These are phyloP conservation scores for Phytophthora nicotianae DNA, from an alignment of 352 stramenopile genomes.

Conservation along the genomic window DNA sequence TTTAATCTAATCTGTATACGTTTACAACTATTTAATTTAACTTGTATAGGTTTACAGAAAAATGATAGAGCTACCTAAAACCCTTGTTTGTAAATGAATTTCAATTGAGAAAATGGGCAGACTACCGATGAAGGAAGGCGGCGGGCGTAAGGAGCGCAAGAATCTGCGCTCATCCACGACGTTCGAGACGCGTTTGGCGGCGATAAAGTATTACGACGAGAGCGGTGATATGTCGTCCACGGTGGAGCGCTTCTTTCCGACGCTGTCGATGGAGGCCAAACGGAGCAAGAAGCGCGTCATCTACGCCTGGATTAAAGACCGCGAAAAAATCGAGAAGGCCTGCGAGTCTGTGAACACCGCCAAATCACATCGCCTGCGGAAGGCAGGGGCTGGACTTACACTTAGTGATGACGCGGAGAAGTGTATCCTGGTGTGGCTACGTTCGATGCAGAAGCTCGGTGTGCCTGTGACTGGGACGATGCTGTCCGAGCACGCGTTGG, in stretches of 20 bases:
- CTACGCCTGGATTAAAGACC: slow-evolving; percentile 40
- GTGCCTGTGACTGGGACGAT: slow-evolving; percentile 37
- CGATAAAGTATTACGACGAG: slow-evolving; percentile 38
- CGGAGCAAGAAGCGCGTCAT: slow-evolving; percentile 47
- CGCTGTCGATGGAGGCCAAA: slow-evolving; percentile 29
- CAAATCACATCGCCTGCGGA: slow-evolving; percentile 39
- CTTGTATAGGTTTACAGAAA: too few relatives aligned
- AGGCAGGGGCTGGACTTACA: slow-evolving; percentile 28
- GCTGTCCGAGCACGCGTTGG: slow-evolving; percentile 37
- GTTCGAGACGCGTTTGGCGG: slow-evolving; percentile 40
- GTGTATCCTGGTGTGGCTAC: slow-evolving; percentile 45
- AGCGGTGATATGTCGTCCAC: slow-evolving; percentile 32
- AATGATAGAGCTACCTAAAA: too few relatives aligned
- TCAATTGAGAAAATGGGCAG: too few relatives aligned
- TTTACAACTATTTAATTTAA: too few relatives aligned
- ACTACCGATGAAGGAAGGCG: slow-evolving; percentile 28
- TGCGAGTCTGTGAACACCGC: slow-evolving; percentile 41
- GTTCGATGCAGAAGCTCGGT: slow-evolving; percentile 34
- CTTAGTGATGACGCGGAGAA: slow-evolving; percentile 43
- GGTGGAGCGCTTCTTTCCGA: slow-evolving; percentile 39
- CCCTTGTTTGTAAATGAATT: too few relatives aligned
- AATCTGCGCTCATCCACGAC: slow-evolving; percentile 40
- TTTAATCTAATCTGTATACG: too few relatives aligned
- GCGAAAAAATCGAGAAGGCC: slow-evolving; percentile 40
- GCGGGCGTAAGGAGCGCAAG: slow-evolving; percentile 39